phyloP scores from a whole-genome alignment of 371 early-diverging fungal genomes.

The Syncephalastrum monosporum region DNA sequence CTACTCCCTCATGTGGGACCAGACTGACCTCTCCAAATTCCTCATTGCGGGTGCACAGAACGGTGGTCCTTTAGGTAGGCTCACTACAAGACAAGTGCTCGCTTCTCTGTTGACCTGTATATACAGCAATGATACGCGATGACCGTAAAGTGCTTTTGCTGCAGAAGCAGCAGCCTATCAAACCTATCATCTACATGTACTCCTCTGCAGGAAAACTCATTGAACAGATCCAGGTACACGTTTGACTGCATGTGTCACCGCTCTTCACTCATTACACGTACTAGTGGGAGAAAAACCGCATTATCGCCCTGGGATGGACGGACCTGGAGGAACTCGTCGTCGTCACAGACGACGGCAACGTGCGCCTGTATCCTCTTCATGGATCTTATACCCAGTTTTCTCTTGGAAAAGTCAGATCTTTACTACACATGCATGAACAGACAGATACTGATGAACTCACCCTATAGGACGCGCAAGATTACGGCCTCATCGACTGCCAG shows the following conservation, averaged over 20 bases:
- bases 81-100: not conserved
- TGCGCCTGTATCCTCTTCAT: constrained; percentile 77
- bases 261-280: constrained; percentile 1
- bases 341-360: constrained; percentile 88
- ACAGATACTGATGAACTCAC: not conserved
- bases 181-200: constrained; percentile 81
- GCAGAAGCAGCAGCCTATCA: constrained; percentile 70
- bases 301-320: constrained; percentile 92
- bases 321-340: constrained; percentile 82
- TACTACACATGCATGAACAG: not conserved
- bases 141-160: constrained; percentile 78
- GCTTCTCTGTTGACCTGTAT: not conserved
- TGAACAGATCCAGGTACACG: constrained; percentile 75
- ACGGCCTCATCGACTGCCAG: constrained; percentile 78
- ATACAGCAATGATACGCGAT: constrained; percentile 81
- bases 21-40: constrained; percentile 79
- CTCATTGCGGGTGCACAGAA: constrained; percentile 81
- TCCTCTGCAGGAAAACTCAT: constrained; percentile 84
- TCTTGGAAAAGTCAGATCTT: constrained; percentile 69
- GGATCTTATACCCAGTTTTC: constrained; percentile 83
- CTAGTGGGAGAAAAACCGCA: constrained; percentile 88
- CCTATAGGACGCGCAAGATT: constrained; percentile 75
- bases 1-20: constrained; percentile 87
- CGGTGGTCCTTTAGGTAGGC: constrained; percentile 91
- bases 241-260: too few species aligned